Conservation (phyloP, 139 green algal genomes). For the Haematococcus sp. region DNA sequence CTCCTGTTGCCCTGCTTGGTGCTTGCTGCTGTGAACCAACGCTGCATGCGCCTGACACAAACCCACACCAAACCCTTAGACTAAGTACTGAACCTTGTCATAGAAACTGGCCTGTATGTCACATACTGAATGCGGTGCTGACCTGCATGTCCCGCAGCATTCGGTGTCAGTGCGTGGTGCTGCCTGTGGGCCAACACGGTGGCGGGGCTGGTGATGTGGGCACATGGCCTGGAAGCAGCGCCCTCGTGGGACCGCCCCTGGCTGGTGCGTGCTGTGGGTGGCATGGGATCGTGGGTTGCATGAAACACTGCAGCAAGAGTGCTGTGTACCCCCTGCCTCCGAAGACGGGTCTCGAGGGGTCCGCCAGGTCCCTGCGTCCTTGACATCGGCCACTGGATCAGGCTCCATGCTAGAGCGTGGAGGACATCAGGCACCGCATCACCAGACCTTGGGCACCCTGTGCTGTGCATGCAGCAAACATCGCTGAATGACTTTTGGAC, state of each 20-base stretch:
- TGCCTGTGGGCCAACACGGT: slow-evolving; percentile 29
- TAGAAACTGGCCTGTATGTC: too few relatives aligned
- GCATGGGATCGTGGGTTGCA: neutral
- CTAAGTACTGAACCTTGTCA: too few relatives aligned
- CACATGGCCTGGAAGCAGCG: slow-evolving; percentile 15
- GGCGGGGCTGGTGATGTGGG: slow-evolving; percentile 24
- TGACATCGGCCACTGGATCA: neutral
- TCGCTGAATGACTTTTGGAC: slow-evolving; percentile 33
- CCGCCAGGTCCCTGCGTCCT: neutral
- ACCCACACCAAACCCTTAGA: too few relatives aligned
- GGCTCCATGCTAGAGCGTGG: neutral
- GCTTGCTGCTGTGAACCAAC: too few relatives aligned
- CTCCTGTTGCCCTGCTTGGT: too few relatives aligned
- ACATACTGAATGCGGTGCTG: too few relatives aligned
- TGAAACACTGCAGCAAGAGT: neutral
- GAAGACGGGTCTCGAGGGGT: neutral
- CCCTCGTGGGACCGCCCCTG: slow-evolving; percentile 35
- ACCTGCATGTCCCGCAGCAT: slow-evolving; percentile 6
- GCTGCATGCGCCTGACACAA: too few relatives aligned
- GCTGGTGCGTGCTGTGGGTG: slow-evolving; percentile 24
- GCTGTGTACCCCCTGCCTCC: neutral
- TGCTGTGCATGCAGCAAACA: slow-evolving; percentile 31
- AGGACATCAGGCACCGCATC: neutral
- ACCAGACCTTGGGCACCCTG: too few relatives aligned
- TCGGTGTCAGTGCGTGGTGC: slow-evolving; percentile 32